Percentiles rank a stretch among this genome's conserved stretches.
phyloP scores from a whole-genome alignment of 148 eudicot species.

The Rhododendron ferrugineum region DNA sequence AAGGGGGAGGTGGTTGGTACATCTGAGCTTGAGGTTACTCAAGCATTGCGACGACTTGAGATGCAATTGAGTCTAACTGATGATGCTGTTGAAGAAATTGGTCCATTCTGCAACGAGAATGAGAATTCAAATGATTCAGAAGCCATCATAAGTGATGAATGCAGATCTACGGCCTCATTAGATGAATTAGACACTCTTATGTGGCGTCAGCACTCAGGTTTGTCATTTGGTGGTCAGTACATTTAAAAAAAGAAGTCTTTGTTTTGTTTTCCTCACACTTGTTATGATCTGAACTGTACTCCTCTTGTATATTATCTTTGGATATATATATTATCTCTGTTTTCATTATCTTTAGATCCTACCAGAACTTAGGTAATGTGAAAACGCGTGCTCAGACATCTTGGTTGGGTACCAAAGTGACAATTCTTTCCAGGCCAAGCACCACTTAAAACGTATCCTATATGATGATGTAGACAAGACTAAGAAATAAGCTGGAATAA shows the following conservation, averaged over 20 bases:
- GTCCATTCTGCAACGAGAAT: constrained; percentile 33
- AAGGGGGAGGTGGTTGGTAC: constrained; percentile 28
- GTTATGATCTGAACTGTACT: not conserved
- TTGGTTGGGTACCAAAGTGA: not conserved
- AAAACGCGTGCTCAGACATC: not conserved
- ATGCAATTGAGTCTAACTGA: constrained; percentile 80
- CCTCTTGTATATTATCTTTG: no score
- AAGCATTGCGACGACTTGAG: constrained; percentile 69
- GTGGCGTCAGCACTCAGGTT: constrained; percentile 41
- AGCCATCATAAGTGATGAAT: constrained; percentile 21
- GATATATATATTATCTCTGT: not conserved
- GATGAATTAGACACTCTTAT: constrained; percentile 25
- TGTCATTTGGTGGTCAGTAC: not conserved
- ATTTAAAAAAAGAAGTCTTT: not conserved
- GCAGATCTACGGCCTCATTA: constrained; percentile 24
- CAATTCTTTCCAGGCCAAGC: not conserved
- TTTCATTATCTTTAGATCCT: not conserved
- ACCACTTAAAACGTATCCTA: not conserved
- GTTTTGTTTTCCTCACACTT: not conserved
- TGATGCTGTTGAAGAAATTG: constrained; percentile 44
- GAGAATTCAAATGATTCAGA: constrained; percentile 33
- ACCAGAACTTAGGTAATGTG: not conserved
- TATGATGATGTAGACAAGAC: not conserved
- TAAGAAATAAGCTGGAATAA: not conserved
- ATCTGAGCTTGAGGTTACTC: constrained; percentile 44